Evolutionary conservation across 768 basidiomycete genomes (phyloP).

Genomic region (Sarcodon aspratus): DNA sequence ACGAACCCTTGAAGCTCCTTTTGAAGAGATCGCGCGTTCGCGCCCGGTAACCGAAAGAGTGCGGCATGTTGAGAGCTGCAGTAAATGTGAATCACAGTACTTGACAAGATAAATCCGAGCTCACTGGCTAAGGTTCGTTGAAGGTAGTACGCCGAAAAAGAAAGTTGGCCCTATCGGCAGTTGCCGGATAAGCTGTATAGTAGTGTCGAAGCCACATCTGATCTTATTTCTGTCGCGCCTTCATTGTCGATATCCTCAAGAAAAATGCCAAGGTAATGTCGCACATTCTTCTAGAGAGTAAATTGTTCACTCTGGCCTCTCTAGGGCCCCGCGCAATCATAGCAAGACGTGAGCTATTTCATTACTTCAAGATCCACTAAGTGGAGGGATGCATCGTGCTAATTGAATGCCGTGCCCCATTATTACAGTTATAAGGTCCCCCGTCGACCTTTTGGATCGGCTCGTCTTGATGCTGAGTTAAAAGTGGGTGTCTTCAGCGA

Average conservation of each 20-base stretch:
- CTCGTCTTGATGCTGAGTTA: constrained; percentile 98
- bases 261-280: constrained; percentile 77
- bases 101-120: constrained; percentile 7
- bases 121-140: constrained; percentile 25
- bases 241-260: constrained; percentile 36
- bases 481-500: constrained; percentile 48
- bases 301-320: constrained; percentile 21
- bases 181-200: constrained; percentile 69
- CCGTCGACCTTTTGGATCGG: constrained; percentile 91
- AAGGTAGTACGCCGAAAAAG: constrained; percentile 16
- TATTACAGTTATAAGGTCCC: constrained; percentile 93
- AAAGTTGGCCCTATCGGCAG: constrained; percentile 25
- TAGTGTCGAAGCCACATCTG: constrained; percentile 31
- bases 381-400: constrained; percentile 57
- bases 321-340: constrained; percentile 85
- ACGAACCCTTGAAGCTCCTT: constrained; percentile 88
- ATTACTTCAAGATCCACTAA: constrained; percentile 52
- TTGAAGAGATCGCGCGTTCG: constrained; percentile 99
- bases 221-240: constrained; percentile 21
- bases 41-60: constrained; percentile 99
- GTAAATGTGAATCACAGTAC: constrained; percentile 5
- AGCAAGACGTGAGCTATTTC: constrained; percentile 80
- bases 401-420: constrained; percentile 56
- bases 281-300: constrained; percentile 5
- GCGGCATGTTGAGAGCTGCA: constrained; percentile 82